Evolutionary conservation across 2,329 filamentous ascomycete genomes (phyloP).

Genomic region (Huntiella bhutanensis): DNA sequence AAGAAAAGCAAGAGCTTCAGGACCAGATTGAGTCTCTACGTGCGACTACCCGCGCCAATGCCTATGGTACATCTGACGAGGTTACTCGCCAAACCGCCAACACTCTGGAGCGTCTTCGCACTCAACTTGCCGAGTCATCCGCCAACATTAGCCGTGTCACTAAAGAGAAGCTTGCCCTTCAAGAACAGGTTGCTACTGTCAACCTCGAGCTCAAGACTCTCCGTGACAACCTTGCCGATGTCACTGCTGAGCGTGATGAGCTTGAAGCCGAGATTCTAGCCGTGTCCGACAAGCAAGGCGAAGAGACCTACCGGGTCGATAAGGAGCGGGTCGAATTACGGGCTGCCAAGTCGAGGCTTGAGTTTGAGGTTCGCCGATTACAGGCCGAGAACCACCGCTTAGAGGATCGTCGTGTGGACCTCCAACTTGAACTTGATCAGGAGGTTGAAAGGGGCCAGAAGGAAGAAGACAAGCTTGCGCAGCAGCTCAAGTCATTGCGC

Average conservation of each 20-base stretch:
- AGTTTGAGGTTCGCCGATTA: slow-evolving; percentile 45
- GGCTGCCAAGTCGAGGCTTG: slow-evolving; percentile 46
- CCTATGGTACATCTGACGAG: slow-evolving; percentile 15
- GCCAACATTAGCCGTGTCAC: slow-evolving; percentile 35
- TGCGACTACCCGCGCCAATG: slow-evolving; percentile 9
- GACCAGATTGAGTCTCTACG: slow-evolving; percentile 16
- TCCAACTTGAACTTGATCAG: slow-evolving; percentile 45
- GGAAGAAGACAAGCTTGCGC: slow-evolving; percentile 44
- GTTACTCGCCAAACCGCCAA: slow-evolving; percentile 4
- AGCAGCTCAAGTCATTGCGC: slow-evolving; percentile 34
- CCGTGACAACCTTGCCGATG: slow-evolving; percentile 34
- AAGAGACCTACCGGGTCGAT: slow-evolving; percentile 42
- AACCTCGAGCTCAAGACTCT: slow-evolving; percentile 42
- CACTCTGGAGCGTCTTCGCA: slow-evolving; percentile 30
- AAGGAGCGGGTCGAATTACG: slow-evolving; percentile 51
- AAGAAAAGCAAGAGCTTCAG: slow-evolving; percentile 16
- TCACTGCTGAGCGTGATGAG: slow-evolving; percentile 47
- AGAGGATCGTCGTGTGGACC: slow-evolving; percentile 33
- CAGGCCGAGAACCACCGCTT: slow-evolving; percentile 43
- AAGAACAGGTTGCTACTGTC: slow-evolving; percentile 41
- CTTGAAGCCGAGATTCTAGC: slow-evolving; percentile 28
- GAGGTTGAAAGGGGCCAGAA: slow-evolving; percentile 46
- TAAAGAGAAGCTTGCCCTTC: slow-evolving; percentile 42
- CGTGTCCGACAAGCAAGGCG: slow-evolving; percentile 24
- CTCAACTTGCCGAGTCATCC: slow-evolving; percentile 39